These are phyloP conservation scores for Paramarasmius palmivorus DNA, from an alignment of 1,284 basidiomycete species.

Conservation along the genomic window DNA sequence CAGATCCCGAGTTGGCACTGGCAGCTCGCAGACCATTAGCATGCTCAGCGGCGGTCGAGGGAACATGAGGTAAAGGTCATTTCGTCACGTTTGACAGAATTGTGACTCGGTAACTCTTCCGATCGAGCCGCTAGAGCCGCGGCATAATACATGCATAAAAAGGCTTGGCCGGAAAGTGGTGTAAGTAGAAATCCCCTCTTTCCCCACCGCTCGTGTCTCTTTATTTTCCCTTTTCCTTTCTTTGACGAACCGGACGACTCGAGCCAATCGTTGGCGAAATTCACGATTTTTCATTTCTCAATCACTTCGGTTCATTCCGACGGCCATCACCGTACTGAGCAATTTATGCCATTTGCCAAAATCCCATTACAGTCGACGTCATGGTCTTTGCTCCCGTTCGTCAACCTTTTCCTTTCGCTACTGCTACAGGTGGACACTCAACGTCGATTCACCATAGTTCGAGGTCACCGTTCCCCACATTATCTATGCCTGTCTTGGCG, in stretches of 20 bases:
- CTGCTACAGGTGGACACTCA: not conserved
- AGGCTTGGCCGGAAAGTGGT: too few species aligned
- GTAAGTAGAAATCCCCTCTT: not conserved
- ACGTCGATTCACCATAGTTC: constrained; percentile 43
- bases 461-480: constrained; percentile 70
- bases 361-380: not conserved
- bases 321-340: constrained; percentile 1
- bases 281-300: not conserved
- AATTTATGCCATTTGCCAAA: constrained; percentile 5
- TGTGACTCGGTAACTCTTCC: too few species aligned
- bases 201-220: not conserved
- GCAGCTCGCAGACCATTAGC: too few species aligned
- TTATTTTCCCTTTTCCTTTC: not conserved
- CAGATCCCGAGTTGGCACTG: too few species aligned
- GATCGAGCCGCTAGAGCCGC: too few species aligned
- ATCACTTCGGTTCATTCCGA: not conserved
- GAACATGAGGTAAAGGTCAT: too few species aligned
- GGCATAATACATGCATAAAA: too few species aligned
- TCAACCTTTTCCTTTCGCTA: not conserved
- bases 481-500: constrained; percentile 82
- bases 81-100: too few species aligned
- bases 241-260: not conserved
- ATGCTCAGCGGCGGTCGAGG: too few species aligned
- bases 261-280: not conserved
- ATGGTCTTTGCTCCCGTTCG: not conserved